Percentiles rank a stretch among this genome's conserved stretches.
phyloP scores from a whole-genome alignment of 2,329 filamentous ascomycete genomes.

The Trichoderma aggressivum region DNA sequence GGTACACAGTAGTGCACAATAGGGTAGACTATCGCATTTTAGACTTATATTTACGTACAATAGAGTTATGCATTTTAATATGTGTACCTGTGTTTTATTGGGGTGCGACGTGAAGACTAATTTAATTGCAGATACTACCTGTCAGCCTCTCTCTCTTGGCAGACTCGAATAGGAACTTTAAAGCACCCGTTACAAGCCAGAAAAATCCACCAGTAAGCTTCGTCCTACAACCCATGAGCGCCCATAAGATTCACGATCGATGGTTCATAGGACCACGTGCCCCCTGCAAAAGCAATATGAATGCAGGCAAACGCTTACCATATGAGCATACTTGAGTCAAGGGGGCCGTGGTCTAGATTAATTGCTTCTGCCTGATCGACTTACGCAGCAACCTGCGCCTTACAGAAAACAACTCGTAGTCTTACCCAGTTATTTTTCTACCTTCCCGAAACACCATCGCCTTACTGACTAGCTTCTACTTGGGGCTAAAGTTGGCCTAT shows the following conservation, averaged over 20 bases:
- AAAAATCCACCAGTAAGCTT: constrained; percentile 11
- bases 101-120: not conserved
- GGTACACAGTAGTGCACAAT: not conserved
- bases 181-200: not conserved
- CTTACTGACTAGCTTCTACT: constrained; percentile 1
- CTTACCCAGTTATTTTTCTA: not conserved
- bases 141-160: not conserved
- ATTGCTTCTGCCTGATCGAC: not conserved
- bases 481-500: not conserved
- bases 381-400: not conserved
- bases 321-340: not conserved
- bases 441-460: constrained; percentile 14
- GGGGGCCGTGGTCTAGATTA: not conserved
- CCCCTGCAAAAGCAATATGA: not conserved
- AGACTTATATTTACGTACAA: not conserved
- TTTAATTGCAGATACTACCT: not conserved
- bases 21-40: not conserved
- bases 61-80: not conserved
- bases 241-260: not conserved
- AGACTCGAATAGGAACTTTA: not conserved
- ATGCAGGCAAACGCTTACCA: not conserved
- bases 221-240: not conserved
- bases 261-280: not conserved
- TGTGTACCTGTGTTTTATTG: not conserved
- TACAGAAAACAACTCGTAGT: not conserved